Evolutionary conservation across 192 early-diverging fungal species (phyloP).

Genomic region (Coemansia sp.): DNA sequence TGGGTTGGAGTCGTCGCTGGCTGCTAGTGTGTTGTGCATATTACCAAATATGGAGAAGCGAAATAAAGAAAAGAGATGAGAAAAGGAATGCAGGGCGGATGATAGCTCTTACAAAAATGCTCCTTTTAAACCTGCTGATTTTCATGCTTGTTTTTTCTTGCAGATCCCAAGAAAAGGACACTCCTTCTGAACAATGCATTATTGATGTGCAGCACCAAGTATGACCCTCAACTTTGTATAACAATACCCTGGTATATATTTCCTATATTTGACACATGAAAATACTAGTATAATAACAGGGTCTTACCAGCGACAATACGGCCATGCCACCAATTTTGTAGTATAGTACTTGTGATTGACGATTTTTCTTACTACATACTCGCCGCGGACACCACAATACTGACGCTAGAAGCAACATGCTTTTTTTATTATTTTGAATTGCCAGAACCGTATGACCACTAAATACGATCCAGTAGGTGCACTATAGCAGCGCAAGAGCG

Average conservation of each 20-base stretch:
- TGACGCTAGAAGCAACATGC: no score
- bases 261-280: not conserved
- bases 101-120: not conserved
- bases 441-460: no score
- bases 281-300: no score
- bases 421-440: no score
- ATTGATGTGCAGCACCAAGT: not conserved
- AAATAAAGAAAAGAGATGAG: not conserved
- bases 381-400: no score
- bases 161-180: not conserved
- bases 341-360: no score
- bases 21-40: not conserved
- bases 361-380: no score
- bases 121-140: slow-evolving; percentile 1
- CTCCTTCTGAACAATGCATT: not conserved
- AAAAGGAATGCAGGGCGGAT: not conserved
- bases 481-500: no score
- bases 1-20: not conserved
- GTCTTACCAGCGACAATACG: no score
- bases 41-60: not conserved
- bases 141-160: not conserved
- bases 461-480: no score
- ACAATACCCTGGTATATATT: not conserved
- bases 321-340: no score
- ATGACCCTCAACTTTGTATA: not conserved